Conservation (phyloP, 2,329 filamentous ascomycete species). For the Fusarium odoratissimum region DNA sequence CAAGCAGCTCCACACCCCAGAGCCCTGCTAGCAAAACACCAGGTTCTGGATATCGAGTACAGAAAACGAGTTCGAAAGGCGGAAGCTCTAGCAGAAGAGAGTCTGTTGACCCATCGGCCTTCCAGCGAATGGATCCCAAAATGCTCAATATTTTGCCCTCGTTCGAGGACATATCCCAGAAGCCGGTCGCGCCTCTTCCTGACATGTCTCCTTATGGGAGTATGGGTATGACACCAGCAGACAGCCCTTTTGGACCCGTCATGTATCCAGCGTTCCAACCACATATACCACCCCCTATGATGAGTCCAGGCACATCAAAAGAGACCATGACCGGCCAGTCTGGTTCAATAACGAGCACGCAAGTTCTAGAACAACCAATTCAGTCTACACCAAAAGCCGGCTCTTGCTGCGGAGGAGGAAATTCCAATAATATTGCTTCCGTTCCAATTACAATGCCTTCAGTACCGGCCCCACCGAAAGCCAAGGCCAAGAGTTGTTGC, state of each 20-base stretch:
- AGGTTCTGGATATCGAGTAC: conserved; percentile 56
- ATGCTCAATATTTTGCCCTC: conserved; percentile 61
- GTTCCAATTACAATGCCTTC: conserved; percentile 27
- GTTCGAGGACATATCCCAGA: conserved; percentile 45
- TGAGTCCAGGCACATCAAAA: conserved; percentile 31
- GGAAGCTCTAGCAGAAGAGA: conserved; percentile 54
- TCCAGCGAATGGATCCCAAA: conserved; percentile 66
- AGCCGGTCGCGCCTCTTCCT: conserved; percentile 39
- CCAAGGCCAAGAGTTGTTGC: conserved; percentile 47
- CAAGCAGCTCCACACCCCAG: conserved; percentile 43
- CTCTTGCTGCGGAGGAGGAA: conserved; percentile 53
- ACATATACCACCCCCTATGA: conserved; percentile 43
- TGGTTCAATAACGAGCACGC: conserved; percentile 34
- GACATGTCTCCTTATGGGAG: conserved; percentile 45
- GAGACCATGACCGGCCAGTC: conserved; percentile 36
- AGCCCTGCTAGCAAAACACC: conserved; percentile 48
- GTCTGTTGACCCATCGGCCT: conserved; percentile 60
- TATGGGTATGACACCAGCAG: conserved; percentile 45
- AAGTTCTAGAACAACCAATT: conserved; percentile 19
- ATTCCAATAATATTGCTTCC: conserved; percentile 5
- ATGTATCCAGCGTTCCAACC: conserved; percentile 51
- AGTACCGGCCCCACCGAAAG: conserved; percentile 29
- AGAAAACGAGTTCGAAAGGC: conserved; percentile 56
- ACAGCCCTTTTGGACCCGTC: conserved; percentile 41
- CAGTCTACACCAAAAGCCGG: conserved; percentile 39